These are phyloP conservation scores for Fomes fomentarius DNA, from an alignment of 1,284 basidiomycete species.

Conservation along the genomic window DNA sequence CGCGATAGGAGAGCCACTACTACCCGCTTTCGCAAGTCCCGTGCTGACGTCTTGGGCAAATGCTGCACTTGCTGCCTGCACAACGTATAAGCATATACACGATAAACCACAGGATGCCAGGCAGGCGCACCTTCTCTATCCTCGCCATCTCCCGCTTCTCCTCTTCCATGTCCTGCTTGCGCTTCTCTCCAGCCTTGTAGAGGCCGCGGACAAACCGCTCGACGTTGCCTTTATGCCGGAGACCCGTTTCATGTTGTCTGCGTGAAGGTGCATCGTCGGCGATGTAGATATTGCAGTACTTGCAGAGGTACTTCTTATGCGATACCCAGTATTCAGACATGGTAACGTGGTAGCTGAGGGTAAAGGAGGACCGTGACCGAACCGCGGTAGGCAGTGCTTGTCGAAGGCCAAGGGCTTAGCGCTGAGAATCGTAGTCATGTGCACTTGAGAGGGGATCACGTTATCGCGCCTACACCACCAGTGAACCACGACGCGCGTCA, in stretches of 20 bases:
- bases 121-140: slow-evolving; percentile 74
- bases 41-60: slow-evolving; percentile 73
- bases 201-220: slow-evolving; percentile 90
- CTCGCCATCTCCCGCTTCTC: slow-evolving; percentile 86
- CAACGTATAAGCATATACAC: background rate
- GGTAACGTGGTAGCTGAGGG: slow-evolving; percentile 11
- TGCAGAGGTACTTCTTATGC: slow-evolving; percentile 83
- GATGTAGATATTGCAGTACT: slow-evolving; percentile 91
- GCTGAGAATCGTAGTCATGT: no score
- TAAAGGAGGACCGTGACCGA: no score
- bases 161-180: slow-evolving; percentile 84
- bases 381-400: no score
- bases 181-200: slow-evolving; percentile 92
- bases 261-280: slow-evolving; percentile 93
- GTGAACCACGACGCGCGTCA: no score
- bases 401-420: no score
- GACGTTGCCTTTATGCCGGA: slow-evolving; percentile 93
- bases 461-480: no score
- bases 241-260: slow-evolving; percentile 90
- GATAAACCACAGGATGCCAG: background rate
- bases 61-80: slow-evolving; percentile 73
- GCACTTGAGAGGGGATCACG: no score
- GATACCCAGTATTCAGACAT: slow-evolving; percentile 91
- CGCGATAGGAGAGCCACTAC: slow-evolving; percentile 38
- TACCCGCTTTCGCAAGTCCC: slow-evolving; percentile 56